These are phyloP conservation scores for Tinospora cordifolia DNA, from an alignment of 164 flowering plant species.

Conservation along the genomic window DNA sequence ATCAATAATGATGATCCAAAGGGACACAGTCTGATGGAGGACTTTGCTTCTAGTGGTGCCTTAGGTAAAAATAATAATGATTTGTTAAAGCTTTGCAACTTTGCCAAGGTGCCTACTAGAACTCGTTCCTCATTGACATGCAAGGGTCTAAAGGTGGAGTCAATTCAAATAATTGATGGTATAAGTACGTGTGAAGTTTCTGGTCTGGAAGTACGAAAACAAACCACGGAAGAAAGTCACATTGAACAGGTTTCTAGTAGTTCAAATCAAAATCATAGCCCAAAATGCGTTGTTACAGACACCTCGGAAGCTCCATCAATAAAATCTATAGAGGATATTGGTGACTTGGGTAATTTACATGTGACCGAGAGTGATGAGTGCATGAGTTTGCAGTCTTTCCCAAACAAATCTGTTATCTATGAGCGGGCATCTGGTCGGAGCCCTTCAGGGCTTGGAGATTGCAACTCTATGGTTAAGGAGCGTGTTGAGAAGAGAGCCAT, in stretches of 20 bases:
- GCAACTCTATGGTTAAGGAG: slow-evolving; percentile 27
- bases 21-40: slow-evolving; percentile 23
- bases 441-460: slow-evolving; percentile 29
- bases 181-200: slow-evolving; percentile 19
- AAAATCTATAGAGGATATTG: slow-evolving; percentile 23
- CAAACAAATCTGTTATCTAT: slow-evolving; percentile 24
- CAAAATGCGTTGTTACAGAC: slow-evolving; percentile 21
- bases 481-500: slow-evolving; percentile 55
- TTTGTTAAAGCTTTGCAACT: slow-evolving; percentile 37
- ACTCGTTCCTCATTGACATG: slow-evolving; percentile 47
- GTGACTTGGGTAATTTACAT: slow-evolving; percentile 20
- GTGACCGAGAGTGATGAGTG: slow-evolving; percentile 23
- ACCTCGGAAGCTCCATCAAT: slow-evolving; percentile 15
- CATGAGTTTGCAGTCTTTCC: slow-evolving; percentile 34
- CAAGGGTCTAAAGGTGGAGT: slow-evolving; percentile 30
- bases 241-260: slow-evolving; percentile 23
- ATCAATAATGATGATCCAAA: slow-evolving; percentile 22
- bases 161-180: slow-evolving; percentile 20
- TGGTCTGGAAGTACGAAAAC: slow-evolving; percentile 16
- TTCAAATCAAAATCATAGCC: slow-evolving; percentile 22
- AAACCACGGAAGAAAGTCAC: slow-evolving; percentile 19
- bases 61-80: slow-evolving; percentile 27
- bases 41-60: slow-evolving; percentile 16
- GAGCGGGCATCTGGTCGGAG: slow-evolving; percentile 31
- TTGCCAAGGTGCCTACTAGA: slow-evolving; percentile 56